Evolutionary conservation across 495 filamentous ascomycete species (phyloP).

Genomic region (Aspergillus incahuasiensis): DNA sequence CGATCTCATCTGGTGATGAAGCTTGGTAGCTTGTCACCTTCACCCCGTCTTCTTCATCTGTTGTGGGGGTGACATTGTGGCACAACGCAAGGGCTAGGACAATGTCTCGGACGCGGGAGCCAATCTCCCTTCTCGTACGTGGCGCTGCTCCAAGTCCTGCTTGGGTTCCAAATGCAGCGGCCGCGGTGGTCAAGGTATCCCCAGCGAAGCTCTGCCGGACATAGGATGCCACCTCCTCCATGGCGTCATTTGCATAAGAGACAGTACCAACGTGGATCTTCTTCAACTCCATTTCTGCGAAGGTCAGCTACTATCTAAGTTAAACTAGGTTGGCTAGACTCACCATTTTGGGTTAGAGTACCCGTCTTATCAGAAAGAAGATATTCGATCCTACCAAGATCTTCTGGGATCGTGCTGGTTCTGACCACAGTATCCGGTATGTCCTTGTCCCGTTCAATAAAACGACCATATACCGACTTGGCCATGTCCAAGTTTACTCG

Average conservation of each 20-base stretch:
- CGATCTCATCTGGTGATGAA: slow-evolving; percentile 95
- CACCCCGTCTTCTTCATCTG: slow-evolving; percentile 72
- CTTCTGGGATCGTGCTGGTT: slow-evolving; percentile 96
- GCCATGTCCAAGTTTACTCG: slow-evolving; percentile 96
- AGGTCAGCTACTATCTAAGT: slow-evolving; percentile 5
- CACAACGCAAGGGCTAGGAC: slow-evolving; percentile 89
- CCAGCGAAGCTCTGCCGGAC: slow-evolving; percentile 73
- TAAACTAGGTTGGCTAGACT: slow-evolving; percentile 3
- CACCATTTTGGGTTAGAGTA: slow-evolving; percentile 88
- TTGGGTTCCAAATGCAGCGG: slow-evolving; percentile 57
- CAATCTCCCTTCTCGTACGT: slow-evolving; percentile 85
- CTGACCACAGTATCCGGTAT: slow-evolving; percentile 90
- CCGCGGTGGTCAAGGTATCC: slow-evolving; percentile 64
- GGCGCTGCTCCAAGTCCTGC: slow-evolving; percentile 58
- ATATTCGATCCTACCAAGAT: slow-evolving; percentile 93
- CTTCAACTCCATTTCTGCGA: slow-evolving; percentile 88
- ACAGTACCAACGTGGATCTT: slow-evolving; percentile 98
- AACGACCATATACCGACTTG: slow-evolving; percentile 91
- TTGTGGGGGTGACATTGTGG: slow-evolving; percentile 95
- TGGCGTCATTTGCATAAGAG: slow-evolving; percentile 95
- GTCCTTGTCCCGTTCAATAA: slow-evolving; percentile 85
- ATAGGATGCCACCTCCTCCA: slow-evolving; percentile 91
- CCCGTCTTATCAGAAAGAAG: slow-evolving; percentile 96
- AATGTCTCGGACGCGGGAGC: slow-evolving; percentile 84
- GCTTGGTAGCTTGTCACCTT: slow-evolving; percentile 88